A percentile compares a stretch with the other conserved stretches of the same genome.
phyloP scores from a whole-genome alignment of 2,329 filamentous ascomycete species.

The Alternaria postmessia region DNA sequence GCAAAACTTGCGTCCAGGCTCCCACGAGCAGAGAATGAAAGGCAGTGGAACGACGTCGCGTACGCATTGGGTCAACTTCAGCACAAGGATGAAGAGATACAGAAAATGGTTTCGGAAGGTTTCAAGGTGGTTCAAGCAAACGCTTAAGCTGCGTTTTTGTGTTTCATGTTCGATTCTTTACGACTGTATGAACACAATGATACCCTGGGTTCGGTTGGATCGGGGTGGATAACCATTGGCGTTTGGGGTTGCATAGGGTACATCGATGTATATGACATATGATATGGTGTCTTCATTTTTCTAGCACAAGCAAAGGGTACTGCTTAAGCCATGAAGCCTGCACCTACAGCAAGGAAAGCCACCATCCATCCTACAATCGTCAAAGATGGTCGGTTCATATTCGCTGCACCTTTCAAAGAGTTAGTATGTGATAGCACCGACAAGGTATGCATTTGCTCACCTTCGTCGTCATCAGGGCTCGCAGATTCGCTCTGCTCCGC shows the following conservation, averaged over 20 bases:
- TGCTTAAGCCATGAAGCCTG: not conserved
- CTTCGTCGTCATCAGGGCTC: not conserved
- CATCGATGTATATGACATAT: not conserved
- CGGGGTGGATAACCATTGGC: not conserved
- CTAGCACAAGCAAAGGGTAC: not conserved
- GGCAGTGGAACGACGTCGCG: constrained; percentile 97
- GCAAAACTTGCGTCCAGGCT: constrained; percentile 91
- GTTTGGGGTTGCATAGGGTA: not conserved
- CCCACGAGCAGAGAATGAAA: constrained; percentile 84
- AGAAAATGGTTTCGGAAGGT: constrained; percentile 76
- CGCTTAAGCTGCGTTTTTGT: not conserved
- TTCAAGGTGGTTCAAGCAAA: constrained; percentile 64
- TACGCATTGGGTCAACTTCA: constrained; percentile 88
- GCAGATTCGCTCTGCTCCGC: not conserved
- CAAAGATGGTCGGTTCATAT: not conserved
- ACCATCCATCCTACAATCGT: not conserved
- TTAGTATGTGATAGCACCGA: not conserved
- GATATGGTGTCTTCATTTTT: not conserved
- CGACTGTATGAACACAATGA: constrained; percentile 1
- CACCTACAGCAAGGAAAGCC: not conserved
- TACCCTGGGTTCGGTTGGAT: constrained; percentile 2
- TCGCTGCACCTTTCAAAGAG: not conserved
- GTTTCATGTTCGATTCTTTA: not conserved
- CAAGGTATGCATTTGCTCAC: not conserved
- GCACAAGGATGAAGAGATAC: constrained; percentile 92